These are phyloP conservation scores for Bocquillonia castaneifolia DNA, from an alignment of 441 rosid genomes.

Conservation along the genomic window DNA sequence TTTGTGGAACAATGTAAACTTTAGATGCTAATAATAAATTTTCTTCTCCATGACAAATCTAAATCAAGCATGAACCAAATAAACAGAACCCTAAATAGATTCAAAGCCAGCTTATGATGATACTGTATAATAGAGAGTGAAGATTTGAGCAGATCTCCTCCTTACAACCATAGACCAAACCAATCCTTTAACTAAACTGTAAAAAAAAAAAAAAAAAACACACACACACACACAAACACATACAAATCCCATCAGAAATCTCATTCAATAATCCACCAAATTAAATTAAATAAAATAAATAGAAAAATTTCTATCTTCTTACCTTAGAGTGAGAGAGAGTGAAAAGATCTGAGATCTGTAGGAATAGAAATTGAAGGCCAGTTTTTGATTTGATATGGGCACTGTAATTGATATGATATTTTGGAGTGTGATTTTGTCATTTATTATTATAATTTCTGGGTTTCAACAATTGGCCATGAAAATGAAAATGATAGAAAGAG, in stretches of 20 bases:
- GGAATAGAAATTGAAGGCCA: no score
- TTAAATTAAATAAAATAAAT: background rate
- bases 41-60: constrained; percentile 40
- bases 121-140: constrained; percentile 18
- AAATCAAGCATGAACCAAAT: constrained; percentile 25
- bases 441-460: background rate
- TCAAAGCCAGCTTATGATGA: constrained; percentile 21
- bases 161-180: constrained; percentile 16
- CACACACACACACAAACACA: background rate
- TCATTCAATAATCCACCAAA: background rate
- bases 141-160: constrained; percentile 27
- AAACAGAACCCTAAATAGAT: constrained; percentile 4
- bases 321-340: background rate
- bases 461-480: background rate
- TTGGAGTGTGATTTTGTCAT: background rate
- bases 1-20: background rate
- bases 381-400: no score
- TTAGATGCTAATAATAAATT: background rate
- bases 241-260: constrained; percentile 8
- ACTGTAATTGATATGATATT: background rate
- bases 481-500: background rate
- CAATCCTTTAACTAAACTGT: constrained; percentile 19
- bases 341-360: background rate
- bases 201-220: no score
- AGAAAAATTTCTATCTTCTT: background rate